Base-by-base conservation (phyloP, 805 yeast species). In the Candida railenensis region DNA sequence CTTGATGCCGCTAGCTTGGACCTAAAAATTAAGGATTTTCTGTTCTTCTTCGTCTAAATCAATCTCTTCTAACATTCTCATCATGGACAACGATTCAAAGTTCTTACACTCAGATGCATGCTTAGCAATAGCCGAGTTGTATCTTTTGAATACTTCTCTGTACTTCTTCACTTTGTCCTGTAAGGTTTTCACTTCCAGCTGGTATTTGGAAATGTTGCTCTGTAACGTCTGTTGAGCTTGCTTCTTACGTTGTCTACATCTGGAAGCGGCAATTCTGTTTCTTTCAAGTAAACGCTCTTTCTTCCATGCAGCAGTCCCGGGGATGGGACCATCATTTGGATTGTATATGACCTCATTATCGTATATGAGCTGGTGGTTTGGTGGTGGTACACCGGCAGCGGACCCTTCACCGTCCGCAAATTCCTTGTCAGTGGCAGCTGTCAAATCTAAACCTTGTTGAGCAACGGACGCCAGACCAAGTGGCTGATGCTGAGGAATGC, bases 171-270 rank as follows among this genome's bases (percentile, higher is more conserved):
- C 40, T 45, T 51, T 49, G 11, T 22, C 45, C 28, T 51, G 48
- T 41, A 53, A 56, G 1, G 58, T 56, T 4, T 57, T 58, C 48
- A 81, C 75, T 48, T 81, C 80, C 15, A 53, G 58, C 43, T 74
- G 69, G 42, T 77, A 69, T 43, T 71, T 73, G 39, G 73, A 77
- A 33, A 82, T 77, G 55, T 82, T 85, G 48, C 75, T 79, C 57
- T 83, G 85, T 50, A 87, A 63, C 59, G 83, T 82, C 48, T 78
- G 73, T 55, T 85, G 92, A 1, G 88, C 83, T 45, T 82, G 79
- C 55, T 83, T 83, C 63, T 82, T 82, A 36, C 87, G 67, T 55
- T 82, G 85, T 53, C 88, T 72, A 65, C 88, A 82, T 56, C 81
- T 82, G 25, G 81, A 76, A 0, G 88, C 88, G 0, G 88, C 88